phyloP scores from a whole-genome alignment of 2,329 filamentous ascomycete genomes.

The Pseudogymnoascus sp. region DNA sequence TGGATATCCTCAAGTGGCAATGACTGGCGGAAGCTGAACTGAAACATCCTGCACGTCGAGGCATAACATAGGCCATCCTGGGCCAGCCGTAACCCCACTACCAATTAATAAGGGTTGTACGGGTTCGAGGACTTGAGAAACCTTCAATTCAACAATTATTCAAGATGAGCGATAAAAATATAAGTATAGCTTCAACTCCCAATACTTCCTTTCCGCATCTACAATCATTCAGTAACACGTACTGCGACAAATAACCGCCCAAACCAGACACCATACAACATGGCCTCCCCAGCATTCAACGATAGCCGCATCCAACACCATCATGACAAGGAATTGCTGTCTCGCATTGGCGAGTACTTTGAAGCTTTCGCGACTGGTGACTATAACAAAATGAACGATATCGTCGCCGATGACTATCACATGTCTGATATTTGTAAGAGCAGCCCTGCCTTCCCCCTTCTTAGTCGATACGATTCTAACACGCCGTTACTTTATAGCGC shows the following conservation, averaged over 20 bases:
- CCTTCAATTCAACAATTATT: not conserved
- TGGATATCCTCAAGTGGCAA: not conserved
- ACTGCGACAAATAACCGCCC: not conserved
- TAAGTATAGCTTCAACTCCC: not conserved
- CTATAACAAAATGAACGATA: not conserved
- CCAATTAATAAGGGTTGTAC: not conserved
- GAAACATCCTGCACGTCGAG: not conserved
- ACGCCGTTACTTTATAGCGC: not conserved
- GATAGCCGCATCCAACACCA: not conserved
- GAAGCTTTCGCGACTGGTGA: not conserved
- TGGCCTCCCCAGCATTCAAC: not conserved
- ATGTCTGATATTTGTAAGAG: not conserved
- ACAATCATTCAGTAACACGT: not conserved
- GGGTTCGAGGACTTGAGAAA: not conserved
- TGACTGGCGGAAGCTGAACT: not conserved
- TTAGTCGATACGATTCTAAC: not conserved
- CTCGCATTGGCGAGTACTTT: not conserved
- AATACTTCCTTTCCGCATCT: not conserved
- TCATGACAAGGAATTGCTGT: not conserved
- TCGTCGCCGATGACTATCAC: not conserved
- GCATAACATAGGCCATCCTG: not conserved
- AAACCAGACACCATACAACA: not conserved
- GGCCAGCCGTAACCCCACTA: not conserved
- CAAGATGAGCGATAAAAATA: not conserved
- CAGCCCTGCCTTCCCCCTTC: not conserved